A percentile compares a stretch with the other conserved stretches of the same genome.
phyloP scores from a whole-genome alignment of 768 basidiomycete genomes.

The Lyophyllum decastes region DNA sequence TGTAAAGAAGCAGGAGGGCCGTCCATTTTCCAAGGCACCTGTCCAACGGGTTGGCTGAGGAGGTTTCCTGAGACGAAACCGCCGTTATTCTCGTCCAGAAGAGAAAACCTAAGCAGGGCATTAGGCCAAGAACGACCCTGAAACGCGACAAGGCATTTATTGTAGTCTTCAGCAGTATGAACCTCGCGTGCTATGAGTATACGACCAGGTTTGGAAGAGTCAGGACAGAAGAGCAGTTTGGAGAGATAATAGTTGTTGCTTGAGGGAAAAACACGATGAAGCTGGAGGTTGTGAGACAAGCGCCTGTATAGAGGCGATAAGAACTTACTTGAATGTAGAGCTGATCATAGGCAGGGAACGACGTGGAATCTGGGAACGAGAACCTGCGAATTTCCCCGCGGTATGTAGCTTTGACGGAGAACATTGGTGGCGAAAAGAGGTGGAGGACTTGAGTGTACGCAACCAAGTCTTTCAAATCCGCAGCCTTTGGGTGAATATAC shows the following conservation, averaged over 20 bases:
- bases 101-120: slow-evolving; percentile 61
- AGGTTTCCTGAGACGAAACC: slow-evolving; percentile 21
- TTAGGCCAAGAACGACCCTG: slow-evolving; percentile 54
- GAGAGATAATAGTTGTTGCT: slow-evolving; percentile 61
- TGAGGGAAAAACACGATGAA: slow-evolving; percentile 70
- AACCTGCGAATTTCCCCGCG: slow-evolving; percentile 69
- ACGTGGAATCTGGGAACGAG: slow-evolving; percentile 47
- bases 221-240: slow-evolving; percentile 69
- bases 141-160: slow-evolving; percentile 48
- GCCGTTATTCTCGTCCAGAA: slow-evolving; percentile 53
- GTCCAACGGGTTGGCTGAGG: slow-evolving; percentile 7
- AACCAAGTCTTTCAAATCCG: neutral
- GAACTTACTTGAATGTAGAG: slow-evolving; percentile 62
- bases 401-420: slow-evolving; percentile 81
- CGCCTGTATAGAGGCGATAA: slow-evolving; percentile 3
- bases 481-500: neutral
- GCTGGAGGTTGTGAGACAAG: slow-evolving; percentile 43
- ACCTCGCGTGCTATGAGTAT: slow-evolving; percentile 66
- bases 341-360: slow-evolving; percentile 65
- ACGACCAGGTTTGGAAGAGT: slow-evolving; percentile 50
- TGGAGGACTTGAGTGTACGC: slow-evolving; percentile 18
- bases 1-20: neutral
- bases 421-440: slow-evolving; percentile 47
- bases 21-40: slow-evolving; percentile 2
- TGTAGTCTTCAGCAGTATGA: slow-evolving; percentile 59